Base-by-base conservation (phyloP, 169 alveolate genomes). In the Eimeria mitis region DNA sequence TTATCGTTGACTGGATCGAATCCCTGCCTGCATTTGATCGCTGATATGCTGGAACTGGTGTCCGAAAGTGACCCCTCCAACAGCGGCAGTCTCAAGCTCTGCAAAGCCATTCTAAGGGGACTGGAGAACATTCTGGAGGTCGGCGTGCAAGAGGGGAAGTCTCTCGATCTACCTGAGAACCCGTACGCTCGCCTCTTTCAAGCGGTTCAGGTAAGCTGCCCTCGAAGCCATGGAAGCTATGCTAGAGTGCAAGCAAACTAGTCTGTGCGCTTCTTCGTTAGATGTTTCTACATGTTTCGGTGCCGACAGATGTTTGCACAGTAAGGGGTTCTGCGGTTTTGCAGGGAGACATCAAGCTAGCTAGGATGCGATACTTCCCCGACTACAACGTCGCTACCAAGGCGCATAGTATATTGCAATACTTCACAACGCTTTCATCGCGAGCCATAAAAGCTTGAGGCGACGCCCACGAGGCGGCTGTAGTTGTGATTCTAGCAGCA, bases 21-120 rank as follows among this genome's bases (percentile, higher is more conserved):
- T 91, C 92, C 95, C 31, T 97, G 98, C 91, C 96, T 98, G 95
- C 97, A 96, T 89, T 95, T 98, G 59, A 95, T 97, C 59, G 98
- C 98, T 14, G 98, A 97, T 65, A 97, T 98, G 98, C 95, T 98
- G 68, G 98, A 98, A 94, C 96, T 97, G 78, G 98, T 97, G 78
- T 95, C 98, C 84, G 97, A 97, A 90, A 96, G 98, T 88, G 98
- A 98, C 95, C 98, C 99, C 28, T 81, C 97, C 52, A 95, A 97
- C 95, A 97, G 97, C 89, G 98, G 98, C 92, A 98, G 97, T 91
- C 97, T 98, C 44, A 97, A 98, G 96, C 98, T 98, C 56, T 98
- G 98, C 87, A 97, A 96, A 85, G 98, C 98, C 44, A 97, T 98
- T 52, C 87, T 98, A 63, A 96, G 98, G 89, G 99, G 98, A 52